A percentile compares a stretch with the other conserved stretches of the same genome.
phyloP scores from a whole-genome alignment of 2,329 filamentous ascomycete genomes.

The Aspergillus tamarii region DNA sequence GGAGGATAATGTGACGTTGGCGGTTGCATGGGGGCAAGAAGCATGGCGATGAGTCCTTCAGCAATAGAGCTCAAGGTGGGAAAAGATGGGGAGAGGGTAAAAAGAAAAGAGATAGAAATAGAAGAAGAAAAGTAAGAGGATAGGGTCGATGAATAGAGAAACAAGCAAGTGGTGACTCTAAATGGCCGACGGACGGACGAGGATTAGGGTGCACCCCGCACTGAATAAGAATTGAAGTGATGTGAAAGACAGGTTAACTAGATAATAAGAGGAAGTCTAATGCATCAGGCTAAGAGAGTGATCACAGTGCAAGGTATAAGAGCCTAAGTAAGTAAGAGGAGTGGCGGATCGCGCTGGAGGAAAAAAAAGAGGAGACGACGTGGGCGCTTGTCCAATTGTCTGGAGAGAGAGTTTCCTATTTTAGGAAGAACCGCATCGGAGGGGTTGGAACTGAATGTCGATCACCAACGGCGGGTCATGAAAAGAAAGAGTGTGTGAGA shows the following conservation, averaged over 20 bases:
- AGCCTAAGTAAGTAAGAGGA: background rate
- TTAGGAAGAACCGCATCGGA: constrained; percentile 9
- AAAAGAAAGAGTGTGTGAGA: background rate
- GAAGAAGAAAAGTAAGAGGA: constrained; percentile 1
- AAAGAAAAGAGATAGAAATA: background rate
- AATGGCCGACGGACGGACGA: background rate
- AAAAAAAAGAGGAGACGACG: constrained; percentile 8
- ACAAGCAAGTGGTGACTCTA: constrained; percentile 1
- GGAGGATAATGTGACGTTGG: constrained; percentile 19
- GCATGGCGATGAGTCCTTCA: constrained; percentile 25
- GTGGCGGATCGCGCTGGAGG: constrained; percentile 1
- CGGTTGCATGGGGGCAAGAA: constrained; percentile 27
- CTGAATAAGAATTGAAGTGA: constrained; percentile 2
- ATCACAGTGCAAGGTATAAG: constrained; percentile 9
- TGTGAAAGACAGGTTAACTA: background rate
- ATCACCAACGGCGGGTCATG: constrained; percentile 1
- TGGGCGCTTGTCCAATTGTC: constrained; percentile 1
- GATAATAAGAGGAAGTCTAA: constrained; percentile 2
- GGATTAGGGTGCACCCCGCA: constrained; percentile 8
- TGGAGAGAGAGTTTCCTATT: constrained; percentile 11
- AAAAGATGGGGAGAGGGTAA: background rate
- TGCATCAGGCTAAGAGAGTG: background rate
- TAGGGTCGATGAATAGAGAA: background rate
- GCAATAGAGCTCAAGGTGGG: constrained; percentile 1
- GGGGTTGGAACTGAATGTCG: background rate